Evolutionary conservation across 495 filamentous ascomycete genomes (phyloP), one percentile per base, ranked within the genome.

Genomic region (Hypoxylon lienhwacheense): DNA sequence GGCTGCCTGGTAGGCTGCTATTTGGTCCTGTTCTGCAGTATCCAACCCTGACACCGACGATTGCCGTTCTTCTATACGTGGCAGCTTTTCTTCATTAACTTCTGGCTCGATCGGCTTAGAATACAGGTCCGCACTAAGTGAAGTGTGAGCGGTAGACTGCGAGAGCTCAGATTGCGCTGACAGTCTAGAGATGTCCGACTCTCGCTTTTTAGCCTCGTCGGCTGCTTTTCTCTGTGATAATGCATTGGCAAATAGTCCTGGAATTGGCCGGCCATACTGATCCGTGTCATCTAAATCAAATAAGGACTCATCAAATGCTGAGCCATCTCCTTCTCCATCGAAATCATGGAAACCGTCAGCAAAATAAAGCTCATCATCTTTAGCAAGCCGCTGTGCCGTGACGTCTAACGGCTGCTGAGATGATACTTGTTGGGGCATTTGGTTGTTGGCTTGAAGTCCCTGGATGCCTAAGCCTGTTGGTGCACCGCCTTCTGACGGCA

Each of bases 361-460:
- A 53, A 88, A 93, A 61, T 93, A 93, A 32, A 93, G 68, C 49
- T 92, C 89, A 58, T 92, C 88, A 22, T 84, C 81, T 21, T 82
- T 74, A 12, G 25, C 71, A 47, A 20, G 43, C 17, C 52, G 47
- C 28, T 42, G 64, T 29, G 55, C 53, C 44, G 44, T 37, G 33
- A 26, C 43, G 24, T 37, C 53, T 37, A 50, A 39, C 31, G 40
- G 21, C 14, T 51, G 40, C 32, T 52, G 36, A 34, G 55, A 40
- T 50, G 34, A 25, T 14, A 32, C 3, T 32, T 48, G 32, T 25
- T 45, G 28, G 33, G 40, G 3, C 39, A 10, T 44, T 55, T 59
- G 43, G 10, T 46, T 48, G 14, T 56, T 48, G 28, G 57, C 53
- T 39, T 59, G 48, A 4, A 70, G 25, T 5, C 63, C 70, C 8